Base-by-base conservation (phyloP, 2,329 filamentous ascomycete species). In the Colletotrichum sansevieriae region DNA sequence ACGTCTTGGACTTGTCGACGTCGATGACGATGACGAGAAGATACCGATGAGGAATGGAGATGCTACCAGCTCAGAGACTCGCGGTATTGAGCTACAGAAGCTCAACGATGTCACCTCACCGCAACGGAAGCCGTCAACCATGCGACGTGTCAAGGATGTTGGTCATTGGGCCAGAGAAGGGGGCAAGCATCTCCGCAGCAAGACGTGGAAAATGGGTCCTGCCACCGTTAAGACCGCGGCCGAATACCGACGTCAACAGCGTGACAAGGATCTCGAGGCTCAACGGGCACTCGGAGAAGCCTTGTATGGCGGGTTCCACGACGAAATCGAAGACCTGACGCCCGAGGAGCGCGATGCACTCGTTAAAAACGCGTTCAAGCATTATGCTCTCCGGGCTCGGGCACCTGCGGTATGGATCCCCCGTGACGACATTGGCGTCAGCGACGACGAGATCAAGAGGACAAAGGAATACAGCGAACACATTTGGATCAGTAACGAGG, bases 401-500 rank as follows among this genome's bases (percentile, higher is more conserved):
- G 87, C 94, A 61, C 96, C 96, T 0, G 93, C 93, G 0, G 90
- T 99, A 29, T 99, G 96, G 96, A 93, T 99, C 51, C 96, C 96
- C 0, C 89, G 91, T 11, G 96, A 99, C 76, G 92, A 96, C 72
- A 80, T 98, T 5, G 96, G 96, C 5, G 88, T 99, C 65, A 94
- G 92, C 72, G 94, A 97, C 74, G 95, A 98, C 73, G 96, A 99
- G 82, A 91, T 98, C 51, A 85, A 86, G 75, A 86, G 92, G 41
- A 97, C 94, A 7, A 87, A 90, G 72, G 84, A 86, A 55, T 92
- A 94, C 77, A 95, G 91, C 76, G 88, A 92, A 68, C 85, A 89
- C 70, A 92, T 98, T 60, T 97, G 94, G 92, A 94, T 98, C 76
- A 97, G 93, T 74, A 98, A 98, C 78, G 92, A 97, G 77, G 94